Percentiles rank a stretch among this genome's conserved stretches.
Conservation (phyloP, 345 rosid genomes). For the Camelina neglecta region DNA sequence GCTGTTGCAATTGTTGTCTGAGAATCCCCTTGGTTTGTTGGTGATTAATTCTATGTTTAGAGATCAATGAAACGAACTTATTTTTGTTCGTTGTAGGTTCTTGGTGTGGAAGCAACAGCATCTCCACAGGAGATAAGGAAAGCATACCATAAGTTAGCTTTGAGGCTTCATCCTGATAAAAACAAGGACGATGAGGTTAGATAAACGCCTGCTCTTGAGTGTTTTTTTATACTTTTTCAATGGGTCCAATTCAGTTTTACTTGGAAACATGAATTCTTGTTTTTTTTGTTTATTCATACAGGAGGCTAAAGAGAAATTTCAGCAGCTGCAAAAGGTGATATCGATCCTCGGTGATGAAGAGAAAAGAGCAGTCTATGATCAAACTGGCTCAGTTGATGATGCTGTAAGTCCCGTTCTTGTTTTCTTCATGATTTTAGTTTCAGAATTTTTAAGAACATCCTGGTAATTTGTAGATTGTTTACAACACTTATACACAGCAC, state of each 20-base stretch:
- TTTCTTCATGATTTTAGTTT: background rate
- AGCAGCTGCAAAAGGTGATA: slow-evolving; percentile 92
- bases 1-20: background rate
- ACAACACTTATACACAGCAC: background rate
- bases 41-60: background rate
- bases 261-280: slow-evolving; percentile 4
- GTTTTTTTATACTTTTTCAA: background rate
- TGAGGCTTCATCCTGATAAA: slow-evolving; percentile 92
- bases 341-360: slow-evolving; percentile 89
- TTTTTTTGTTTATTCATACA: slow-evolving; percentile 22
- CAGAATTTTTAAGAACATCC: background rate
- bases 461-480: background rate
- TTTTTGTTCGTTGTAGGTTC: slow-evolving; percentile 55
- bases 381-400: slow-evolving; percentile 90
- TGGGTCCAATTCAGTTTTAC: slow-evolving; percentile 38
- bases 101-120: slow-evolving; percentile 75
- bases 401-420: slow-evolving; percentile 62
- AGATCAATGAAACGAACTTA: background rate
- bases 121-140: slow-evolving; percentile 85
- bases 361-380: slow-evolving; percentile 79
- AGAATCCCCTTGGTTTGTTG: slow-evolving; percentile 5
- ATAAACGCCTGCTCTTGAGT: background rate
- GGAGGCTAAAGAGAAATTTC: slow-evolving; percentile 98
- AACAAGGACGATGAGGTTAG: slow-evolving; percentile 84
- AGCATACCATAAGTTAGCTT: slow-evolving; percentile 85